phyloP scores from a whole-genome alignment of 2,329 filamentous ascomycete genomes.

The Penicillium corylophilum region DNA sequence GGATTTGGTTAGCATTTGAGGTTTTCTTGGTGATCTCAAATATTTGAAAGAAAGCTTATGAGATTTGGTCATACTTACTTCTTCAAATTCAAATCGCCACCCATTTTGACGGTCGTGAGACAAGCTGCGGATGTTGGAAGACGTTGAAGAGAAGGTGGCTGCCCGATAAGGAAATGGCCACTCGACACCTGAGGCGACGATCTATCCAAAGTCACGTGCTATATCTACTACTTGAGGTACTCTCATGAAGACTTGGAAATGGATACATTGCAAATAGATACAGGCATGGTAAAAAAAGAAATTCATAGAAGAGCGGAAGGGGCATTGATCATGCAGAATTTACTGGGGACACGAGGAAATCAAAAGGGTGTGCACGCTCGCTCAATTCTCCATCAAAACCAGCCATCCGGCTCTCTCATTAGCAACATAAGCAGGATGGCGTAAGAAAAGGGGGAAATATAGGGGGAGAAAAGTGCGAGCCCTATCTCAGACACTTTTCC shows the following conservation, averaged over 20 bases:
- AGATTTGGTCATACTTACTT: constrained; percentile 51
- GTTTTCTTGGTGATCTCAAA: neutral
- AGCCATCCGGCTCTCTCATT: constrained; percentile 20
- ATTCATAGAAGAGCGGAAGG: constrained; percentile 11
- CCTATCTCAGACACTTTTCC: constrained; percentile 19
- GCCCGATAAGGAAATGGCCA: constrained; percentile 9
- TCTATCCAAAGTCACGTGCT: constrained; percentile 3
- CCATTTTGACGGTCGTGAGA: constrained; percentile 62
- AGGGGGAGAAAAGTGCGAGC: neutral
- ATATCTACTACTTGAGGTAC: neutral
- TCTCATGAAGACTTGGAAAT: neutral
- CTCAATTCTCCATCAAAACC: constrained; percentile 23
- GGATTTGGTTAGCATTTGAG: constrained; percentile 19
- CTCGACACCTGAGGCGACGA: constrained; percentile 1
- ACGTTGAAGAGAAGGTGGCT: constrained; percentile 2
- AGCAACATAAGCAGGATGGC: constrained; percentile 19
- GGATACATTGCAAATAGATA: neutral
- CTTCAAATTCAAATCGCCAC: constrained; percentile 93
- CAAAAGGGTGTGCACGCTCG: constrained; percentile 23
- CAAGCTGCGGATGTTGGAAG: neutral
- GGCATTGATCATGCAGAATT: constrained; percentile 20
- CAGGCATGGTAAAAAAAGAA: constrained; percentile 4
- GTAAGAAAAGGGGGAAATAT: constrained; percentile 5
- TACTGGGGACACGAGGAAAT: constrained; percentile 14
- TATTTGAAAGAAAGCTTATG: neutral